These are phyloP conservation scores for Colletotrichum echinochloae DNA, from an alignment of 2,329 filamentous ascomycete species.

Conservation along the genomic window DNA sequence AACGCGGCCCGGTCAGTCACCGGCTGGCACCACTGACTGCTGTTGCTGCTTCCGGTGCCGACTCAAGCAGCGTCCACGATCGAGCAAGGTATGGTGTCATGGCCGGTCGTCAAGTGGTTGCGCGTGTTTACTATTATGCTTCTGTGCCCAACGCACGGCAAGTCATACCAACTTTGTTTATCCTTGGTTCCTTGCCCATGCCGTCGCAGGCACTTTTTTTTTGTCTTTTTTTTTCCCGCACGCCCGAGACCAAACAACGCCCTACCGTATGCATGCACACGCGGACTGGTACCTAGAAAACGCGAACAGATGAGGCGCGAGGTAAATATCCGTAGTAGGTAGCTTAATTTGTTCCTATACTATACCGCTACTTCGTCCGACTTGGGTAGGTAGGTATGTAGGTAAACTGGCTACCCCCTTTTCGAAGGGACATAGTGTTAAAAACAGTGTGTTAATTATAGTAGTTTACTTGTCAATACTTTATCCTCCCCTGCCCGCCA, in stretches of 20 bases:
- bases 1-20: neutral
- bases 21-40: neutral
- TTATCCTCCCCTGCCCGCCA: no score
- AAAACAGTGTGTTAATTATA: no score
- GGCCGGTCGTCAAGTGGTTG: neutral
- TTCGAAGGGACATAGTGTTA: no score
- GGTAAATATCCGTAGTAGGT: no score
- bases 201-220: neutral
- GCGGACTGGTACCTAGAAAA: neutral
- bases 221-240: neutral
- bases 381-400: no score
- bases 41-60: neutral
- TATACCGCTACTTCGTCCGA: no score
- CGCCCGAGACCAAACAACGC: neutral
- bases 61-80: neutral
- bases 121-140: neutral
- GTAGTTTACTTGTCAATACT: no score
- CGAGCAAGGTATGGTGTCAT: neutral
- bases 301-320: neutral
- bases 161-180: slow-evolving; percentile 9
- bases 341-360: no score
- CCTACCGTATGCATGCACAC: neutral
- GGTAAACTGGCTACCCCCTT: no score
- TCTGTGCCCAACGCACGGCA: neutral
- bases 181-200: neutral